A percentile compares a stretch with the other conserved stretches of the same genome.
Conservation (phyloP, 1,284 basidiomycete species). For the Marasmius fiardii region DNA sequence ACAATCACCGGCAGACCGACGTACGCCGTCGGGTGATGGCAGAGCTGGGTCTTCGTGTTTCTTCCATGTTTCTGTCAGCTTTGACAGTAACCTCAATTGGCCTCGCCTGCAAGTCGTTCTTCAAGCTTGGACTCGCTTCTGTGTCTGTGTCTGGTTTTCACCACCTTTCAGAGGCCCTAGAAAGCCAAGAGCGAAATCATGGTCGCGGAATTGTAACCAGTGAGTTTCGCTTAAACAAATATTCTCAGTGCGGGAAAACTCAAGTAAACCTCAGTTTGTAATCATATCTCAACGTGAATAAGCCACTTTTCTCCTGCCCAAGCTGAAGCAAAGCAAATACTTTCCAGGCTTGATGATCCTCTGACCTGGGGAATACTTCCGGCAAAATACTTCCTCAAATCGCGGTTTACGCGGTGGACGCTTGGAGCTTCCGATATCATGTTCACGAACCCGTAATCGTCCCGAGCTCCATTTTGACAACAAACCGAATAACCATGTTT, state of each 20-base stretch:
- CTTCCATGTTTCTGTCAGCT: conserved; percentile 8
- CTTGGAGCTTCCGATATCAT: conserved; percentile 92
- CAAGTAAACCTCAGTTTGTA: conserved; percentile 61
- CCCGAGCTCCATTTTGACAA: conserved; percentile 2
- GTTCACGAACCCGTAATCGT: conserved; percentile 85
- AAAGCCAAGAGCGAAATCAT: conserved; percentile 39
- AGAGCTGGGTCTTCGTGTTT: too few species aligned
- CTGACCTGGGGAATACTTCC: conserved; percentile 85
- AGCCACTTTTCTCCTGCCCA: too few species aligned
- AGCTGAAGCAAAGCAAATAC: too few species aligned
- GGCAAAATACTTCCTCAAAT: conserved; percentile 51
- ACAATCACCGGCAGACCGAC: too few species aligned
- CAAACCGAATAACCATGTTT: conserved; percentile 5
- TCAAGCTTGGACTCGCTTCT: conserved; percentile 63
- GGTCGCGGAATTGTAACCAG: conserved; percentile 79
- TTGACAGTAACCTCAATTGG: conserved; percentile 62
- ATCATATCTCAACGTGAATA: conserved; percentile 86
- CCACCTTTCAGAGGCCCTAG: conserved; percentile 60
- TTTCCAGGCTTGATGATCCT: conserved; percentile 67
- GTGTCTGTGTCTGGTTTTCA: conserved; percentile 69
- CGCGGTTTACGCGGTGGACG: conserved; percentile 76
- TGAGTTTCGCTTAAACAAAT: conserved; percentile 39
- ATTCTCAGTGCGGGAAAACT: conserved; percentile 3
- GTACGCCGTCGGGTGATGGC: too few species aligned
- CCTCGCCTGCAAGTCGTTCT: conserved; percentile 73